Percentiles rank a stretch among this genome's conserved stretches.
Evolutionary conservation across 345 rosid species (phyloP).

Genomic region (Gossypium rotundifolium): DNA sequence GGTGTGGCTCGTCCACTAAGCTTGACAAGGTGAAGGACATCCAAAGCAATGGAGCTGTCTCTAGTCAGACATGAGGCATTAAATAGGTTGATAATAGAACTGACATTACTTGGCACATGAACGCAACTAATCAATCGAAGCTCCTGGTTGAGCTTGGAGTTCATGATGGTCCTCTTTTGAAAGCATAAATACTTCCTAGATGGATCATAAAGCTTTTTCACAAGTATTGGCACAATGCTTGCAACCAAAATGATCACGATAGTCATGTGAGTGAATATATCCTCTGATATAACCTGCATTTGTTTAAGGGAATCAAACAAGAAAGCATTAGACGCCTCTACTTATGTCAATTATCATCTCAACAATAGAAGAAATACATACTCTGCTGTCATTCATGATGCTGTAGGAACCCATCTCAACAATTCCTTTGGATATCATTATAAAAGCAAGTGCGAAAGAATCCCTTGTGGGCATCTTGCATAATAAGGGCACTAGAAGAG

Average conservation of each 20-base stretch:
- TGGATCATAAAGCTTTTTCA: slow-evolving; percentile 19
- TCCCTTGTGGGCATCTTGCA: background rate
- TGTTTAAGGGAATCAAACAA: background rate
- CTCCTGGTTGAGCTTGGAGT: slow-evolving; percentile 13
- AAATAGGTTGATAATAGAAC: slow-evolving; percentile 14
- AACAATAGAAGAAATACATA: background rate
- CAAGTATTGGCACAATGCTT: slow-evolving; percentile 5
- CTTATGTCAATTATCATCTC: background rate
- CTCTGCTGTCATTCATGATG: background rate
- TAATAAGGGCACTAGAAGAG: background rate
- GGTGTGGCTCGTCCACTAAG: slow-evolving; percentile 26
- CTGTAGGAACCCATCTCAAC: background rate
- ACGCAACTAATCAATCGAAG: slow-evolving; percentile 36
- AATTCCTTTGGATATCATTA: too few relatives aligned
- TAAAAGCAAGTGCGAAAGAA: background rate
- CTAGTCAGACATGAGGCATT: background rate
- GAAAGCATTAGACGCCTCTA: background rate
- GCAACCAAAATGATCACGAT: background rate
- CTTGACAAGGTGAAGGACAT: slow-evolving; percentile 30
- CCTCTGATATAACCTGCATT: slow-evolving; percentile 4
- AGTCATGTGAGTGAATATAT: background rate
- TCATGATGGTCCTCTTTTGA: slow-evolving; percentile 24
- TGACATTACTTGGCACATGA: slow-evolving; percentile 33
- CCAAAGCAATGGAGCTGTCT: slow-evolving; percentile 11
- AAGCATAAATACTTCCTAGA: slow-evolving; percentile 27